phyloP scores from a whole-genome alignment of 1,139 yeast genomes.

The Taiozyma sp. region DNA sequence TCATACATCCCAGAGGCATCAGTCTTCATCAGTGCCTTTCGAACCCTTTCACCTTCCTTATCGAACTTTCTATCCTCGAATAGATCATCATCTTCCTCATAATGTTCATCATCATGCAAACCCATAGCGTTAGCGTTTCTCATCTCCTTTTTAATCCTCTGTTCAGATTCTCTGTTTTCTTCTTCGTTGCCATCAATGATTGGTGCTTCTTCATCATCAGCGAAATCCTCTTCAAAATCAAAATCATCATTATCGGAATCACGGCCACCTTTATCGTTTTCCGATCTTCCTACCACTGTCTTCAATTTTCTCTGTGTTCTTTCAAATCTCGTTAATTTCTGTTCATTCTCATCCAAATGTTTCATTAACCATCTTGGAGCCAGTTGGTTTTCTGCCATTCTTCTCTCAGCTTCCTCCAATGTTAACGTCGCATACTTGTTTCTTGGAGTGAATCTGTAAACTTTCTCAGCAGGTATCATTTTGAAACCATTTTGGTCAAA shows the following conservation, averaged over 20 bases:
- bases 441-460: conserved; percentile 88
- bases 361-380: conserved; percentile 97
- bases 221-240: conserved; percentile 95
- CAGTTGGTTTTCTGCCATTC: conserved; percentile 75
- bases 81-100: conserved; percentile 47
- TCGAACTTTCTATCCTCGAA: conserved; percentile 77
- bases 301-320: conserved; percentile 43
- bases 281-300: conserved; percentile 53
- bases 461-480: conserved; percentile 92
- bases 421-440: conserved; percentile 92
- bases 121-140: conserved; percentile 76
- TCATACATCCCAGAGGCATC: conserved; percentile 91
- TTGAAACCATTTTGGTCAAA: conserved; percentile 70
- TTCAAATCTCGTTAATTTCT: conserved; percentile 36
- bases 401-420: conserved; percentile 92
- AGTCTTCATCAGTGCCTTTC: conserved; percentile 77
- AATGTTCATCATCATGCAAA: conserved; percentile 52
- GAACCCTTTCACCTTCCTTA: conserved; percentile 83
- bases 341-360: conserved; percentile 66
- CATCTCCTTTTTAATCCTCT: conserved; percentile 86
- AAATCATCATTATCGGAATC: conserved; percentile 87
- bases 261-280: conserved; percentile 36
- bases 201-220: conserved; percentile 98
- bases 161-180: conserved; percentile 86
- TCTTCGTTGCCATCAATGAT: conserved; percentile 96